These are phyloP conservation scores for Ophiocordyceps camponoti-leonardi DNA, from an alignment of 2,329 filamentous ascomycete species.

Conservation along the genomic window DNA sequence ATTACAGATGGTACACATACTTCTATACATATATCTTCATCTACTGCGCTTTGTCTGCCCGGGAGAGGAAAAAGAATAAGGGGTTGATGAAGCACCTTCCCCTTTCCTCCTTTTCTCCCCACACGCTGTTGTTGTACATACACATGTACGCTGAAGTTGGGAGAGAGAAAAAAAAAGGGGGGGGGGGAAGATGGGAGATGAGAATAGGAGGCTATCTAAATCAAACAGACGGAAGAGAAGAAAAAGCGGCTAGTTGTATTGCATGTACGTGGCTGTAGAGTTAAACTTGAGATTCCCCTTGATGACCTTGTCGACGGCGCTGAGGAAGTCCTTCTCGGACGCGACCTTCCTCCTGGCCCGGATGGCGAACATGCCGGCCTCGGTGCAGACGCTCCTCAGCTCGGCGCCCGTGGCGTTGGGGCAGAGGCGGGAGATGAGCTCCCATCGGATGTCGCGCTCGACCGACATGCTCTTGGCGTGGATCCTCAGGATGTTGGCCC, in stretches of 20 bases:
- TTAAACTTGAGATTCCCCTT: constrained; percentile 99
- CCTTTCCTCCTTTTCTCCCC: no score
- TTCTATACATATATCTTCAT: no score
- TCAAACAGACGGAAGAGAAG: no score
- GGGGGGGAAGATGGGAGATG: no score
- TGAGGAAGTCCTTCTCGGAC: constrained; percentile 96
- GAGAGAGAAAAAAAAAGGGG: no score
- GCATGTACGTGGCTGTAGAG: constrained; percentile 93
- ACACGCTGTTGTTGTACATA: no score
- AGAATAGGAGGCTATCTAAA: no score
- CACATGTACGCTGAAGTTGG: no score
- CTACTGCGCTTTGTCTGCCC: no score
- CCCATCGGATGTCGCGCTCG: constrained; percentile 96
- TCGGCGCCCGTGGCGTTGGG: constrained; percentile 96
- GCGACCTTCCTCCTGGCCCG: constrained; percentile 90
- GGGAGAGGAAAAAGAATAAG: no score
- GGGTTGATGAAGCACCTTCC: no score
- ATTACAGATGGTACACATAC: no score
- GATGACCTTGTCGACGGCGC: constrained; percentile 97
- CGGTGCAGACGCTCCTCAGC: constrained; percentile 87
- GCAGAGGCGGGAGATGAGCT: constrained; percentile 91
- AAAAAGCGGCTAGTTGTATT: constrained; percentile 65
- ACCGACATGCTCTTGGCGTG: constrained; percentile 99
- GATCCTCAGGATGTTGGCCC: constrained; percentile 93
- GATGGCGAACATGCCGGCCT: constrained; percentile 98